phyloP scores from a whole-genome alignment of 148 eudicot species.

The Fagopyrum homotropicum region DNA sequence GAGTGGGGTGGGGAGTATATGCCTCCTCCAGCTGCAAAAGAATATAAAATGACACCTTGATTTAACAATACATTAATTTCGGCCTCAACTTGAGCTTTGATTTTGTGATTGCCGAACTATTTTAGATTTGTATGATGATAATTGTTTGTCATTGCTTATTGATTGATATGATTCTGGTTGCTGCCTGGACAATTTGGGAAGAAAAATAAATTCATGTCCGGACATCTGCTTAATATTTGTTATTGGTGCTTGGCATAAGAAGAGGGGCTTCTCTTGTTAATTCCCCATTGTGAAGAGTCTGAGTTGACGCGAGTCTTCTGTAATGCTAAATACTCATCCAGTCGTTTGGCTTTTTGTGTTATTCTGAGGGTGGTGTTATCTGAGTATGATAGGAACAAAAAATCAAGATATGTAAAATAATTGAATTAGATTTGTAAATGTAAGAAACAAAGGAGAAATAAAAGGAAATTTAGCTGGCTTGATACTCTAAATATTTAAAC shows the following conservation, averaged over 20 bases:
- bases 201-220: not conserved
- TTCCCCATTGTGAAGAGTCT: not conserved
- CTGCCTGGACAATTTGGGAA: not conserved
- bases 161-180: not conserved
- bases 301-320: not conserved
- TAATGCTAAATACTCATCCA: not conserved
- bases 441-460: not conserved
- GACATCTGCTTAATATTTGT: not conserved
- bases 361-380: not conserved
- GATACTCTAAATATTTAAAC: not conserved
- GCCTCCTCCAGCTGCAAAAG: not conserved
- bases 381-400: not conserved
- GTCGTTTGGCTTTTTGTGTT: not conserved
- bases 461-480: not conserved
- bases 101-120: not conserved
- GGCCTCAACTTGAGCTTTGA: not conserved
- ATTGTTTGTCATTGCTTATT: not conserved
- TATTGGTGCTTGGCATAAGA: not conserved
- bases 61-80: not conserved
- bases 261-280: not conserved
- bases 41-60: constrained; percentile 6
- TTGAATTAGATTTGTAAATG: not conserved
- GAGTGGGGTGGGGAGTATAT: not conserved
- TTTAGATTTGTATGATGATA: not conserved
- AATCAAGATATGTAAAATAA: not conserved